These are phyloP conservation scores for Saccharomycopsis microspora DNA, from an alignment of 805 yeast genomes.

Conservation along the genomic window DNA sequence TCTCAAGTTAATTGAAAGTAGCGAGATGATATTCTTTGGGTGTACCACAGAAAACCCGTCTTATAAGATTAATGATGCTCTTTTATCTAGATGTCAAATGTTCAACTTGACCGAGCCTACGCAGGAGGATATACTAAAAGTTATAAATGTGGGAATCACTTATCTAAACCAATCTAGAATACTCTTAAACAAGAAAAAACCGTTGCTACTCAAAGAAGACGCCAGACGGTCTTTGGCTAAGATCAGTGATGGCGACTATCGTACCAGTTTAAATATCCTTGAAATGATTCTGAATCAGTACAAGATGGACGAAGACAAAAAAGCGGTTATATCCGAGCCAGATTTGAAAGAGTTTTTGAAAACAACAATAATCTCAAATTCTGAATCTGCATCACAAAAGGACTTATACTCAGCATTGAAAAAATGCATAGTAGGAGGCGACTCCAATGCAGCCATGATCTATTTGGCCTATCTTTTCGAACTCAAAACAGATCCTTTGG, in stretches of 20 bases:
- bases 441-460: constrained; percentile 82
- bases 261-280: constrained; percentile 68
- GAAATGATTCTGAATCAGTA: constrained; percentile 38
- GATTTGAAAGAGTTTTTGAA: constrained; percentile 24
- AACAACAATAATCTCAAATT: constrained; percentile 72
- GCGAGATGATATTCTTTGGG: constrained; percentile 73
- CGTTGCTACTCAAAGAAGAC: constrained; percentile 27
- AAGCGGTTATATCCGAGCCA: constrained; percentile 3
- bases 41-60: constrained; percentile 96
- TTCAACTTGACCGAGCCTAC: constrained; percentile 53
- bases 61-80: constrained; percentile 70
- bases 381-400: neutral
- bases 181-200: constrained; percentile 4
- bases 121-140: constrained; percentile 35
- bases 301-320: constrained; percentile 8
- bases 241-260: constrained; percentile 78
- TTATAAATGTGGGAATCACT: constrained; percentile 48
- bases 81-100: constrained; percentile 75
- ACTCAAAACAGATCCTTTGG: constrained; percentile 90
- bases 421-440: constrained; percentile 79
- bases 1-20: constrained; percentile 74
- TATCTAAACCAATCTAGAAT: constrained; percentile 35
- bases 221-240: constrained; percentile 59
- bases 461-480: constrained; percentile 79
- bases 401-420: constrained; percentile 72